These are phyloP conservation scores for Epichloe elymi DNA, from an alignment of 2,329 filamentous ascomycete genomes.

Conservation along the genomic window DNA sequence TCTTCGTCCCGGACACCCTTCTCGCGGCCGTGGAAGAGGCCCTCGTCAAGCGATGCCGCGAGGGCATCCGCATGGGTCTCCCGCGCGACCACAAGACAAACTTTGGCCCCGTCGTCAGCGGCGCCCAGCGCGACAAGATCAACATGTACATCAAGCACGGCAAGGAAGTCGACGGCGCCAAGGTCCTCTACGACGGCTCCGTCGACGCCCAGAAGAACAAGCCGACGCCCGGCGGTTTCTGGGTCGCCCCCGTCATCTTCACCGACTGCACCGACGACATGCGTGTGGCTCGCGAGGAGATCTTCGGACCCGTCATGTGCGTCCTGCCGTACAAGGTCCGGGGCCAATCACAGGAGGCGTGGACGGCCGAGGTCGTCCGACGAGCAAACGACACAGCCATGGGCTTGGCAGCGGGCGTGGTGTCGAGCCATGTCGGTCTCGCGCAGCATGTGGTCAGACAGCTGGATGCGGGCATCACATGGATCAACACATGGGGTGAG, in stretches of 20 bases:
- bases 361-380: slow-evolving; percentile 52
- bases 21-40: slow-evolving; percentile 55
- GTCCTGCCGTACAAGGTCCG: slow-evolving; percentile 57
- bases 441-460: slow-evolving; percentile 60
- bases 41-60: slow-evolving; percentile 36
- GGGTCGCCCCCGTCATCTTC: slow-evolving; percentile 75
- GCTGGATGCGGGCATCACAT: slow-evolving; percentile 76
- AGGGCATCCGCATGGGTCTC: slow-evolving; percentile 65
- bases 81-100: slow-evolving; percentile 62
- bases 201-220: slow-evolving; percentile 39
- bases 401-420: slow-evolving; percentile 74
- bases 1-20: slow-evolving; percentile 60
- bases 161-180: slow-evolving; percentile 59
- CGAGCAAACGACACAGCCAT: slow-evolving; percentile 67
- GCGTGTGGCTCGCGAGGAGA: slow-evolving; percentile 70
- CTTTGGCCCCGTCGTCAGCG: slow-evolving; percentile 71
- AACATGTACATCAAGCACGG: slow-evolving; percentile 64
- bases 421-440: slow-evolving; percentile 59
- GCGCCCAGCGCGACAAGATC: slow-evolving; percentile 65
- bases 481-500: slow-evolving; percentile 93
- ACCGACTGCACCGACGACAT: slow-evolving; percentile 75
- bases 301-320: slow-evolving; percentile 79
- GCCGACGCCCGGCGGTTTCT: slow-evolving; percentile 53
- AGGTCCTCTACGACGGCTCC: slow-evolving; percentile 57
- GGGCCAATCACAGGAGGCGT: slow-evolving; percentile 17